Conservation (phyloP, 1,139 yeast species). For the Hemisphaericaspora lyxosophila region DNA sequence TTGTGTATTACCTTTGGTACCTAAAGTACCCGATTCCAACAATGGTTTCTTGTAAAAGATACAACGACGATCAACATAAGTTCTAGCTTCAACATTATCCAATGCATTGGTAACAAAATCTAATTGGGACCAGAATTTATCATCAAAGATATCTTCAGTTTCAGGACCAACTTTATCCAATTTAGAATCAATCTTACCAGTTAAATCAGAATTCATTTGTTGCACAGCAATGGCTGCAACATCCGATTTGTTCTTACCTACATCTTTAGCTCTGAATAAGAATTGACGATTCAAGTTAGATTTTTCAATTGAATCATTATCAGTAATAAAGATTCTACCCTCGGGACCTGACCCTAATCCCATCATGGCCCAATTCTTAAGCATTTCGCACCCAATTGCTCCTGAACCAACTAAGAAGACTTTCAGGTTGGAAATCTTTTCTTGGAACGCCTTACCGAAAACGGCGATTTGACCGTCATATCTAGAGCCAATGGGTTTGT, state of each 20-base stretch:
- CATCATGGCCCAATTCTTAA: conserved; percentile 97
- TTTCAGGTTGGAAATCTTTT: conserved; percentile 68
- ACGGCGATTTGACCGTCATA: conserved; percentile 95
- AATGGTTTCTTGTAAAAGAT: conserved; percentile 88
- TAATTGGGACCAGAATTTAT: conserved; percentile 78
- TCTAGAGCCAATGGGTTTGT: conserved; percentile 75
- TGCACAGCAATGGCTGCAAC: conserved; percentile 85
- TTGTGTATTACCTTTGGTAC: conserved; percentile 98
- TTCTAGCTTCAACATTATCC: conserved; percentile 96
- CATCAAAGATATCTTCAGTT: conserved; percentile 83
- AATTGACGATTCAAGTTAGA: conserved; percentile 96
- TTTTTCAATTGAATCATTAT: conserved; percentile 92
- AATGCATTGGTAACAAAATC: conserved; percentile 94
- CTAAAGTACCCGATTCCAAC: conserved; percentile 94
- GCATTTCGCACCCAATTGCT: conserved; percentile 99
- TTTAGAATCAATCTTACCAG: conserved; percentile 71
- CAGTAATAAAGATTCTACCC: conserved; percentile 85
- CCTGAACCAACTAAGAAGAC: conserved; percentile 96
- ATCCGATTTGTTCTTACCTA: conserved; percentile 86
- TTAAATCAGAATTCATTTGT: conserved; percentile 80
- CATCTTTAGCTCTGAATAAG: conserved; percentile 90
- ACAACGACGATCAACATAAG: conserved; percentile 96
- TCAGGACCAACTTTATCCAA: conserved; percentile 92
- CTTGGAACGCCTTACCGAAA: conserved; percentile 78
- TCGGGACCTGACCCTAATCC: conserved; percentile 91